Evolutionary conservation across 306 rosid genomes (phyloP).

Genomic region (Delonix regia): DNA sequence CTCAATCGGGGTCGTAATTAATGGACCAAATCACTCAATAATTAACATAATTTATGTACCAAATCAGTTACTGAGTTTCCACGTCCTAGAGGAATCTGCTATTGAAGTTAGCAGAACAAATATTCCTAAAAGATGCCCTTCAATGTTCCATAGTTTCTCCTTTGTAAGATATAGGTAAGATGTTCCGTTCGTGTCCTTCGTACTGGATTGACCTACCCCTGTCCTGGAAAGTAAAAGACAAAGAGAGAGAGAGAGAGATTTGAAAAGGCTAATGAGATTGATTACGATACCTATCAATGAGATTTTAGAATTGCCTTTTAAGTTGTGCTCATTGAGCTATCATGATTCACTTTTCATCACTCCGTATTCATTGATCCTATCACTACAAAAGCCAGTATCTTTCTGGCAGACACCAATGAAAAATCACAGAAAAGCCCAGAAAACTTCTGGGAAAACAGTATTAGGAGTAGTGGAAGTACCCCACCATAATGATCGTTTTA

Average conservation of each 20-base stretch:
- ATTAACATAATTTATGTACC: background rate
- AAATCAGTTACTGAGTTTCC: too few relatives aligned
- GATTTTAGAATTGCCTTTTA: background rate
- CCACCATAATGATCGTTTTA: background rate
- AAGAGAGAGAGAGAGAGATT: too few relatives aligned
- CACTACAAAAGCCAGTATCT: conserved; percentile 5
- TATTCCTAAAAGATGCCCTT: too few relatives aligned
- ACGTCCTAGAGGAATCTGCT: too few relatives aligned
- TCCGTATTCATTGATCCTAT: background rate
- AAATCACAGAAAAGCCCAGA: background rate
- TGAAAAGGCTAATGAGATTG: background rate
- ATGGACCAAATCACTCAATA: too few relatives aligned
- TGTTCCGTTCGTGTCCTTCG: background rate
- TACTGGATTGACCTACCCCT: background rate
- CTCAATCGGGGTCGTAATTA: too few relatives aligned
- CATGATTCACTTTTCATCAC: conserved; percentile 12
- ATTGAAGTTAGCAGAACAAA: too few relatives aligned
- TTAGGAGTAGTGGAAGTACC: background rate
- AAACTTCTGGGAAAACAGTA: background rate
- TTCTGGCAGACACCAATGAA: background rate
- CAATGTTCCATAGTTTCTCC: too few relatives aligned
- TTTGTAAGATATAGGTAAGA: too few relatives aligned
- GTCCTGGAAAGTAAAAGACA: background rate
- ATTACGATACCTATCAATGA: background rate
- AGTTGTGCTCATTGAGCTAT: background rate